Conservation (phyloP, 331 rosid species). For the Quercus tomentella region DNA sequence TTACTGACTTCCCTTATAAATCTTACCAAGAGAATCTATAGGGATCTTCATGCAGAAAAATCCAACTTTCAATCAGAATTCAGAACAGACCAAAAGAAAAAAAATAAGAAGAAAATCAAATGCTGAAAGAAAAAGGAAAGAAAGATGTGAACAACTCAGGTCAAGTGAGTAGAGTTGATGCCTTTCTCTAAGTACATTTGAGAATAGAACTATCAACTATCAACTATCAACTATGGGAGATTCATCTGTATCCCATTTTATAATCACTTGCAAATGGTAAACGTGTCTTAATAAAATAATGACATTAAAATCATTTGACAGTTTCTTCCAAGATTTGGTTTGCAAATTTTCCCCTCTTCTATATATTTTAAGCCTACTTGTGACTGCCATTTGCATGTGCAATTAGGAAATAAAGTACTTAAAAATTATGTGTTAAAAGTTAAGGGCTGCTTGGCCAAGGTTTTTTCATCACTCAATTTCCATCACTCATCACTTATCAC, state of each 20-base stretch:
- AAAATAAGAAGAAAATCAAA: not conserved
- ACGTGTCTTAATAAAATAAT: not conserved
- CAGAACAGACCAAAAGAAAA: not conserved
- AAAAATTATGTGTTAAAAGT: not conserved
- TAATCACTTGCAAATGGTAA: not conserved
- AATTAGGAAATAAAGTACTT: not conserved
- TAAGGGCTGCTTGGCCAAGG: no score
- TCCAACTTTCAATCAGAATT: not conserved
- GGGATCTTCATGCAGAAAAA: not conserved
- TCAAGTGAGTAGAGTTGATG: not conserved
- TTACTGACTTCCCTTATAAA: conserved; percentile 5
- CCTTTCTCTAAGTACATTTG: conserved; percentile 4
- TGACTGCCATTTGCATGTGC: not conserved
- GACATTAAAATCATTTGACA: not conserved
- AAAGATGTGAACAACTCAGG: not conserved
- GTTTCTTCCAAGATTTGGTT: conserved; percentile 4
- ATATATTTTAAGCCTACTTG: not conserved
- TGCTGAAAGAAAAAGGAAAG: not conserved
- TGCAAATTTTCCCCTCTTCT: not conserved
- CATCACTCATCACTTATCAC: no score
- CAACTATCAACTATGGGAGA: not conserved
- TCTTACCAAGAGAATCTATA: not conserved
- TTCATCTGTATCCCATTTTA: not conserved
- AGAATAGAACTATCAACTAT: not conserved
- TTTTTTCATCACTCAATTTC: no score